Conservation (phyloP, 2,329 filamentous ascomycete species). For the Dryadomyces sulphureus region DNA sequence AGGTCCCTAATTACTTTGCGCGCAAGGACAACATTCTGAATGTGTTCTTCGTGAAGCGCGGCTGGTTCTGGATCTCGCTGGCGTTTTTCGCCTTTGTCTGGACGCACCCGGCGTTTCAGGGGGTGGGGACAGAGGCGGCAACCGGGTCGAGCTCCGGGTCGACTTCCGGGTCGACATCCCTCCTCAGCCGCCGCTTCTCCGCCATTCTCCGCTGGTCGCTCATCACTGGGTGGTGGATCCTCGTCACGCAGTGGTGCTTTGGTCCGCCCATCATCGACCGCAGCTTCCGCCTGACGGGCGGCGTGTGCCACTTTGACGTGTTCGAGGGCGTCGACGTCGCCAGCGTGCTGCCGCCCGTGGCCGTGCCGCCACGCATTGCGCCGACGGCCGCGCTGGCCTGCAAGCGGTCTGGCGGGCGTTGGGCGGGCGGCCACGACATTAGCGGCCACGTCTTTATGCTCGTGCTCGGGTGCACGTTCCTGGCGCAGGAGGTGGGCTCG, state of each 20-base stretch:
- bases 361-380: neutral
- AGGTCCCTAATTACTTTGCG: constrained; percentile 76
- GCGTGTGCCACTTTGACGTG: constrained; percentile 53
- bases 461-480: constrained; percentile 66
- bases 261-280: constrained; percentile 82
- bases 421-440: constrained; percentile 92
- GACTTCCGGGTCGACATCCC: constrained; percentile 9
- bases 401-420: constrained; percentile 65
- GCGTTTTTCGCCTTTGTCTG: constrained; percentile 58
- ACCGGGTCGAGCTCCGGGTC: too few species aligned
- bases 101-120: constrained; percentile 43
- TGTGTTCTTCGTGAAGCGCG: constrained; percentile 81
- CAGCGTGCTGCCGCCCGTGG: constrained; percentile 10
- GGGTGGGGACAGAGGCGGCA: neutral
- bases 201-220: constrained; percentile 54
- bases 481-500: constrained; percentile 65
- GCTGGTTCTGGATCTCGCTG: constrained; percentile 80
- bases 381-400: constrained; percentile 56
- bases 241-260: constrained; percentile 95
- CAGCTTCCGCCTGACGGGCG: constrained; percentile 76
- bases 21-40: constrained; percentile 91
- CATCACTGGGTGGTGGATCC: constrained; percentile 66
- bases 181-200: constrained; percentile 19
- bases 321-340: constrained; percentile 29
- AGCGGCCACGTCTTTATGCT: constrained; percentile 91